These are phyloP conservation scores for Morella rubra DNA, from an alignment of 306 rosid species.

Conservation along the genomic window DNA sequence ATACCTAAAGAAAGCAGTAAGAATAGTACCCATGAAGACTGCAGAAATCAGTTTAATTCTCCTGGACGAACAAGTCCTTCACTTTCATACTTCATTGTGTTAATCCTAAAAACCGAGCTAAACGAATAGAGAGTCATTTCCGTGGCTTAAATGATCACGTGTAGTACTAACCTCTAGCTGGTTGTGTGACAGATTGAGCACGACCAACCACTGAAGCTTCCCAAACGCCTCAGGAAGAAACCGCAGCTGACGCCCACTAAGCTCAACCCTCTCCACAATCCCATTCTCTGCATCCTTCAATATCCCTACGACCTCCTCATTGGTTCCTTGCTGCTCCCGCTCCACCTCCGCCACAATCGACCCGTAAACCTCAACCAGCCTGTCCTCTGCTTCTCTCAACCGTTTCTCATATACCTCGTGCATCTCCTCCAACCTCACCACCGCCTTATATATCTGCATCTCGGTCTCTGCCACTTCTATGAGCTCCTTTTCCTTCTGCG, in stretches of 20 bases:
- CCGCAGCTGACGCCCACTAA: constrained; percentile 39
- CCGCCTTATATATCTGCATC: constrained; percentile 27
- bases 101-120: neutral
- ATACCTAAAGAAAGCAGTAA: neutral
- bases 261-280: constrained; percentile 35
- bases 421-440: constrained; percentile 37
- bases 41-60: neutral
- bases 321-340: constrained; percentile 14
- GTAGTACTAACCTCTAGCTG: constrained; percentile 38
- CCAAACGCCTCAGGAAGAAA: constrained; percentile 49
- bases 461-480: neutral
- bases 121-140: neutral
- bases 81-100: neutral
- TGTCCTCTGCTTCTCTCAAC: constrained; percentile 34
- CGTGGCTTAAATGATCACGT: neutral
- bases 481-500: neutral
- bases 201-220: constrained; percentile 30
- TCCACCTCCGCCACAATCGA: constrained; percentile 17
- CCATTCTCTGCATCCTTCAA: constrained; percentile 37
- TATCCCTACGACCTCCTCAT: constrained; percentile 28
- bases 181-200: constrained; percentile 45
- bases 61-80: neutral
- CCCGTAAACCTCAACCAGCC: constrained; percentile 28
- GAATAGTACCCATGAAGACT: neutral
- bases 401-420: constrained; percentile 37